Evolutionary conservation across 371 early-diverging fungal genomes (phyloP).

Genomic region (Mortierella sp.): DNA sequence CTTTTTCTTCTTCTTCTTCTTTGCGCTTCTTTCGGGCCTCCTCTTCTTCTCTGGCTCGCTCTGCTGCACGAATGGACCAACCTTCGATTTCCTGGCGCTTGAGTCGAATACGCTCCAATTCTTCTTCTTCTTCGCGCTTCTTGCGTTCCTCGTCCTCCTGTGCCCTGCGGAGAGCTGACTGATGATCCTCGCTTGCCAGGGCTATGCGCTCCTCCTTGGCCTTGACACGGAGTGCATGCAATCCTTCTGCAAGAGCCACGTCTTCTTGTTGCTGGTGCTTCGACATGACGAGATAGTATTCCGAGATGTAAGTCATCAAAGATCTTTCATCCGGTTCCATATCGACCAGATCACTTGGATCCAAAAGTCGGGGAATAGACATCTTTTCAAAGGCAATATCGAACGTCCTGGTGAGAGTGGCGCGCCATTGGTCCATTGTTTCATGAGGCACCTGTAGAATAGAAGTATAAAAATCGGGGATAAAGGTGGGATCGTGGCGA

Average conservation of each 20-base stretch:
- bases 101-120: slow-evolving; percentile 48
- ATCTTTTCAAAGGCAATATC: slow-evolving; percentile 60
- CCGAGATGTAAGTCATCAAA: slow-evolving; percentile 69
- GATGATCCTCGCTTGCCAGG: slow-evolving; percentile 32
- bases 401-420: slow-evolving; percentile 61
- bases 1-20: slow-evolving; percentile 51
- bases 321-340: slow-evolving; percentile 68
- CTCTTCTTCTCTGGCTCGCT: slow-evolving; percentile 49
- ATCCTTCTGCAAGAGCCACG: slow-evolving; percentile 16
- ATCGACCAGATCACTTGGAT: slow-evolving; percentile 63
- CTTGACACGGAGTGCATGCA: slow-evolving; percentile 18
- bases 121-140: slow-evolving; percentile 39
- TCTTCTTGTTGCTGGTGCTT: slow-evolving; percentile 40
- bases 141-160: slow-evolving; percentile 41
- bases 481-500: slow-evolving; percentile 65
- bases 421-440: slow-evolving; percentile 53
- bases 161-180: slow-evolving; percentile 15
- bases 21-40: slow-evolving; percentile 47
- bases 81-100: slow-evolving; percentile 50
- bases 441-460: slow-evolving; percentile 39
- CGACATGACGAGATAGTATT: slow-evolving; percentile 60
- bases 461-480: slow-evolving; percentile 64
- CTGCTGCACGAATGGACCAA: slow-evolving; percentile 48
- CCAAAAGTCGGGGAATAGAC: slow-evolving; percentile 62
- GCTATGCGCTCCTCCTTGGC: slow-evolving; percentile 47